phyloP scores from a whole-genome alignment of 192 early-diverging fungal genomes.

The Backusella macrospora region DNA sequence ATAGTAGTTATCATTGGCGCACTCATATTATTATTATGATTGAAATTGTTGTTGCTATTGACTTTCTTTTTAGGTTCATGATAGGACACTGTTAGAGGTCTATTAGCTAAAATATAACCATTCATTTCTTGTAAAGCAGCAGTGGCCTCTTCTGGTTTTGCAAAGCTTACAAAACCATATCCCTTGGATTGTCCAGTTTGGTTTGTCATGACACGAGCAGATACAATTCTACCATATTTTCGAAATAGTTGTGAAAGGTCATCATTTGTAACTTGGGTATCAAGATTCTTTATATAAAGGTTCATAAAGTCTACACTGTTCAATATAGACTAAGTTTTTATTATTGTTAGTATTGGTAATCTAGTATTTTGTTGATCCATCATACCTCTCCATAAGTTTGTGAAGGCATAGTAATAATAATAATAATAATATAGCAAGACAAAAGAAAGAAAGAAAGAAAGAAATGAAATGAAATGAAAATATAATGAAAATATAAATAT shows the following conservation, averaged over 20 bases:
- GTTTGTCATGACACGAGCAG: constrained; percentile 87
- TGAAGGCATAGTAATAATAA: neutral
- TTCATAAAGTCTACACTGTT: constrained; percentile 60
- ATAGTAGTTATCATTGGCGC: neutral
- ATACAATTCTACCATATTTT: constrained; percentile 86
- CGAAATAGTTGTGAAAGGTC: constrained; percentile 91
- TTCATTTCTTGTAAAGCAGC: constrained; percentile 92
- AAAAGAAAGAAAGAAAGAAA: neutral
- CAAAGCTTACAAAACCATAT: constrained; percentile 95
- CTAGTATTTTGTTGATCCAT: neutral
- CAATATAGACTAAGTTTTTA: neutral
- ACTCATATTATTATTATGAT: neutral
- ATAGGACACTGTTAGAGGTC: constrained; percentile 90
- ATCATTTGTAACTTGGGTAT: constrained; percentile 88
- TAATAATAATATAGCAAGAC: neutral
- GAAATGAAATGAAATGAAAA: neutral
- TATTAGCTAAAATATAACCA: constrained; percentile 75
- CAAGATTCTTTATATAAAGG: constrained; percentile 98
- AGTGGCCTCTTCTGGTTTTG: constrained; percentile 87
- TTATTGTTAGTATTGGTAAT: neutral
- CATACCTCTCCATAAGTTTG: constrained; percentile 11
- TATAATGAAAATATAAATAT: neutral
- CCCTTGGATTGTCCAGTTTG: constrained; percentile 78
- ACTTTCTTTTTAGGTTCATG: constrained; percentile 84
- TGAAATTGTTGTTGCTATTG: neutral